Conservation (phyloP, 2,329 filamentous ascomycete genomes). For the Alternaria novae-zelandiae region DNA sequence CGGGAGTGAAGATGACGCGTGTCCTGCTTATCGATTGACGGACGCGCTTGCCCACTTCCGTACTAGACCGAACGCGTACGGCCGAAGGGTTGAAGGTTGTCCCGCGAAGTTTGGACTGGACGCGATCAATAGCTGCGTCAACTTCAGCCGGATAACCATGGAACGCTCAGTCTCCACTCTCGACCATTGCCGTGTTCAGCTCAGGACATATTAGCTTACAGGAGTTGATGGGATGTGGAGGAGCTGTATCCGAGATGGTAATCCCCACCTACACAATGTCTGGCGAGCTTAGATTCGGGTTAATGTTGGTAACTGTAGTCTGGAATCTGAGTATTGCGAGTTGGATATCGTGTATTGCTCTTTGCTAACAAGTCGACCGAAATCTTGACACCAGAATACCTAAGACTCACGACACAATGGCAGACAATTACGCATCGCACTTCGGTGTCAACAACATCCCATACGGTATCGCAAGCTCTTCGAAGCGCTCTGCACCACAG, state of each 20-base stretch:
- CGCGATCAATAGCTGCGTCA: not conserved
- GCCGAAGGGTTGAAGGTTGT: not conserved
- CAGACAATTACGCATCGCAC: conserved; percentile 32
- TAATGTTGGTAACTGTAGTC: not conserved
- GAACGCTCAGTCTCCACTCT: not conserved
- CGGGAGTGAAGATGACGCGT: not conserved
- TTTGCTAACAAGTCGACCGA: not conserved
- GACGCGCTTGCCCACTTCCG: not conserved
- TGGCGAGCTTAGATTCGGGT: not conserved
- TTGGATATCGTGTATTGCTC: no score
- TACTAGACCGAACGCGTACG: not conserved
- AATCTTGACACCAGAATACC: not conserved
- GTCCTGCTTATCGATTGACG: conserved; percentile 1
- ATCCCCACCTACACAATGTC: not conserved
- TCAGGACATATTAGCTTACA: not conserved
- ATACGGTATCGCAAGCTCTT: conserved; percentile 39
- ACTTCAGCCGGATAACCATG: not conserved
- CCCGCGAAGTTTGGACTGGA: not conserved
- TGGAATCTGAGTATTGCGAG: not conserved
- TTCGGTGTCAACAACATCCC: conserved; percentile 42
- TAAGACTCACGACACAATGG: conserved; percentile 16
- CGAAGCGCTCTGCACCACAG: conserved; percentile 41
- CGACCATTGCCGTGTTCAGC: not conserved
- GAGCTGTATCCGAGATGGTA: conserved; percentile 7
- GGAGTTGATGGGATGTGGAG: conserved; percentile 19